A percentile compares a stretch with the other conserved stretches of the same genome.
Evolutionary conservation across 2,329 filamentous ascomycete genomes (phyloP).

Genomic region (Microsporum ferrugineum): DNA sequence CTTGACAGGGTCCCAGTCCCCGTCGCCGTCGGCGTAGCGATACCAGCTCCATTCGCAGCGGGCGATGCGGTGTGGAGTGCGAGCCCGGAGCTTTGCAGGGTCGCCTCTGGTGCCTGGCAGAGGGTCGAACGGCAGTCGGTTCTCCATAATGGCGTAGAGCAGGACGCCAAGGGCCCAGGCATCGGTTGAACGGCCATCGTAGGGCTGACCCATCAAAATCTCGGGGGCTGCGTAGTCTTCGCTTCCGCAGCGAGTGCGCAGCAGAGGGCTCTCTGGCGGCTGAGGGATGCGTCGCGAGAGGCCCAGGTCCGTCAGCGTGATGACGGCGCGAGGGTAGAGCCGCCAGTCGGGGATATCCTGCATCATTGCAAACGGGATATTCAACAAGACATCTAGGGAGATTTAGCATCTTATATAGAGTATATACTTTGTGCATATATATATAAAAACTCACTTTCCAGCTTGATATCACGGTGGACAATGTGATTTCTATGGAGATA

Average conservation of each 20-base stretch:
- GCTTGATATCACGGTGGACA: slow-evolving; percentile 93
- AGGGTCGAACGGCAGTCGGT: slow-evolving; percentile 85
- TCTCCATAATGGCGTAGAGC: slow-evolving; percentile 85
- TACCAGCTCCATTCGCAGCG: slow-evolving; percentile 94
- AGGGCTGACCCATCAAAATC: slow-evolving; percentile 87
- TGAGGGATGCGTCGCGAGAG: slow-evolving; percentile 70
- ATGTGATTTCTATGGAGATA: slow-evolving; percentile 80
- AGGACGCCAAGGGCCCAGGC: slow-evolving; percentile 92
- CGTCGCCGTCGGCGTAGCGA: slow-evolving; percentile 69
- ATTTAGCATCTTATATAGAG: slow-evolving; percentile 2
- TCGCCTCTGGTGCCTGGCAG: slow-evolving; percentile 64
- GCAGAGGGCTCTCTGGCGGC: slow-evolving; percentile 63
- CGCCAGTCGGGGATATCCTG: slow-evolving; percentile 57
- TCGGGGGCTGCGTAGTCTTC: slow-evolving; percentile 97
- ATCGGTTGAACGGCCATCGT: slow-evolving; percentile 84
- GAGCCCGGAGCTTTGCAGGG: slow-evolving; percentile 61
- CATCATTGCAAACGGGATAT: slow-evolving; percentile 59
- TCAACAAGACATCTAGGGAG: slow-evolving; percentile 71
- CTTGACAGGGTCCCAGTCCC: slow-evolving; percentile 67
- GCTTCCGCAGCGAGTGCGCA: slow-evolving; percentile 88
- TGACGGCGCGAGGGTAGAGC: slow-evolving; percentile 66
- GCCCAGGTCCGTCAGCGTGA: slow-evolving; percentile 84
- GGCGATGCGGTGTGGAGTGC: slow-evolving; percentile 88
- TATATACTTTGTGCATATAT: background rate
- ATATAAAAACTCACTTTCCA: slow-evolving; percentile 62